These are phyloP conservation scores for Neofusicoccum cordaticola DNA, from an alignment of 2,329 filamentous ascomycete genomes.

Conservation along the genomic window DNA sequence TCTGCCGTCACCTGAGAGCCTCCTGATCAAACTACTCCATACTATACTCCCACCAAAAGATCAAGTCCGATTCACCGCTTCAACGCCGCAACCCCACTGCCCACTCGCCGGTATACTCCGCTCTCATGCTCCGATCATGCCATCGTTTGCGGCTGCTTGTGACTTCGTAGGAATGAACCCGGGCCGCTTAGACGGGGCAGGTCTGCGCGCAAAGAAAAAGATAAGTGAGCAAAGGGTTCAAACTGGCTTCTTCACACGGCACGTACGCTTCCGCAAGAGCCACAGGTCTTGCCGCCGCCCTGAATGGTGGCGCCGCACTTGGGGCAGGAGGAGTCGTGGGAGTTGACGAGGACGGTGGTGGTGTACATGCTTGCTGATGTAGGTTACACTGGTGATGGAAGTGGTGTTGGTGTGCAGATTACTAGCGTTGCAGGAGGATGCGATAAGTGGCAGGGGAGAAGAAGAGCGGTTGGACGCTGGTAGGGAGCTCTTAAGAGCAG, in stretches of 20 bases:
- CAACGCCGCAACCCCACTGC: neutral
- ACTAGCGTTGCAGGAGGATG: neutral
- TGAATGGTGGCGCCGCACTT: conserved; percentile 37
- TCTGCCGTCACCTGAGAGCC: neutral
- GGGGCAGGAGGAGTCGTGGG: conserved; percentile 34
- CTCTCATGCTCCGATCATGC: neutral
- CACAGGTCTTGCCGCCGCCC: conserved; percentile 35
- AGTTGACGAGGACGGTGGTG: conserved; percentile 29
- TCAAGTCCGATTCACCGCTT: neutral
- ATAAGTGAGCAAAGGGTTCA: neutral
- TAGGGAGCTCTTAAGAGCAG: neutral
- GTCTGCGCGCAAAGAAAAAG: neutral
- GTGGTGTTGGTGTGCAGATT: neutral
- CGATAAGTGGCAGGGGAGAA: neutral
- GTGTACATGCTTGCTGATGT: conserved; percentile 2
- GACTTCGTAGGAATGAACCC: neutral
- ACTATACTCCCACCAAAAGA: neutral
- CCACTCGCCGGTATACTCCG: neutral
- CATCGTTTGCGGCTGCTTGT: neutral
- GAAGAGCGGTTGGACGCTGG: neutral
- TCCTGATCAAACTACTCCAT: neutral
- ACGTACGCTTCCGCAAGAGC: conserved; percentile 38
- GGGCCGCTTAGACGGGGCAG: conserved; percentile 10
- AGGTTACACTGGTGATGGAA: neutral
- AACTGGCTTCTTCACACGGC: neutral